Percentiles rank a stretch among this genome's conserved stretches.
These are phyloP conservation scores for Didymella glomerata DNA, from an alignment of 2,329 filamentous ascomycete genomes.

Conservation along the genomic window DNA sequence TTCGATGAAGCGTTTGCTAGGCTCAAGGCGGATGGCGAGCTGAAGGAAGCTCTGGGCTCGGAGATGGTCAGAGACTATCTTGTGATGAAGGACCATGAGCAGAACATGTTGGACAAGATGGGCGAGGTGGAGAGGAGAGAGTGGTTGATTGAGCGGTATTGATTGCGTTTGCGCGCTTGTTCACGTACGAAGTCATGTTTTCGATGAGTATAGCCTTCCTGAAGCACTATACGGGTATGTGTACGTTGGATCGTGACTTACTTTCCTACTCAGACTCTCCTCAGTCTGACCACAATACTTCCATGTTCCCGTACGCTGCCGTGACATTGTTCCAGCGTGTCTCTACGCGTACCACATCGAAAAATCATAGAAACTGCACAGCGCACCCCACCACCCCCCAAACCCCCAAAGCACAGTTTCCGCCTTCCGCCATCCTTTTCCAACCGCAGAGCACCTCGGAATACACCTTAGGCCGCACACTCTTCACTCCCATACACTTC, in stretches of 20 bases:
- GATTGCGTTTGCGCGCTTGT: not conserved
- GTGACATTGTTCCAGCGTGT: not conserved
- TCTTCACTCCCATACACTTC: not conserved
- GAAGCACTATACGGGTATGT: not conserved
- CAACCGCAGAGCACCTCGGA: not conserved
- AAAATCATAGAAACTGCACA: not conserved
- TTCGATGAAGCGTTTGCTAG: conserved; percentile 64
- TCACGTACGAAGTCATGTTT: not conserved
- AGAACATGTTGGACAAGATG: conserved; percentile 62
- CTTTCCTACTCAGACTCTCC: not conserved
- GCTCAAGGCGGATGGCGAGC: conserved; percentile 58
- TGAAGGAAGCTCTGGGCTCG: conserved; percentile 59
- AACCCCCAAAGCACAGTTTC: not conserved
- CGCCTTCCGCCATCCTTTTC: not conserved
- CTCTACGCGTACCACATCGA: not conserved
- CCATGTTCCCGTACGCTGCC: no score
- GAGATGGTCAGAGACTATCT: conserved; percentile 66
- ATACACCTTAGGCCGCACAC: not conserved
- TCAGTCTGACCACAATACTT: not conserved
- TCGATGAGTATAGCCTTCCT: not conserved
- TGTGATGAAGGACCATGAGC: conserved; percentile 67
- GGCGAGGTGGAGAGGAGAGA: conserved; percentile 56
- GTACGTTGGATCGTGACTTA: not conserved
- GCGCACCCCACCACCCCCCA: not conserved
- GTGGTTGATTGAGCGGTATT: conserved; percentile 75